These are phyloP conservation scores for Fusarium sp. DNA, from an alignment of 2,329 filamentous ascomycete genomes.

Conservation along the genomic window DNA sequence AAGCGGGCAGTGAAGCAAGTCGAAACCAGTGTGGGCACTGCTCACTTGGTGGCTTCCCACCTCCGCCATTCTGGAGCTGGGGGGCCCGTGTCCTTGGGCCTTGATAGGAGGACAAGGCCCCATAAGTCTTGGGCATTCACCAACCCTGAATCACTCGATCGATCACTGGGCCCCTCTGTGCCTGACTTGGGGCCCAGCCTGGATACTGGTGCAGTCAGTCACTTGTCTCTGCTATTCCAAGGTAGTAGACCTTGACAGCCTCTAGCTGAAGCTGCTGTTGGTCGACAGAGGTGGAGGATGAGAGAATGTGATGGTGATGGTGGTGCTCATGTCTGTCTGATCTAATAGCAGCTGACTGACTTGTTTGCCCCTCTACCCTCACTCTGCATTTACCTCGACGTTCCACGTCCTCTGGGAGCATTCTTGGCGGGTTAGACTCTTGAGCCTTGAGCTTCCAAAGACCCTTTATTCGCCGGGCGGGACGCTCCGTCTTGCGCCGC, in stretches of 20 bases:
- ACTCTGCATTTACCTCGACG: constrained; percentile 20
- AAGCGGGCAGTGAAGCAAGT: constrained; percentile 28
- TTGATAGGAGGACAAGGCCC: constrained; percentile 35
- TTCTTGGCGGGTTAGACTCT: constrained; percentile 25
- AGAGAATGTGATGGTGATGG: constrained; percentile 33
- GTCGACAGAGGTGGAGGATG: constrained; percentile 8
- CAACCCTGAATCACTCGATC: constrained; percentile 38
- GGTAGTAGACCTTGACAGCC: constrained; percentile 7
- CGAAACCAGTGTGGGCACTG: constrained; percentile 42
- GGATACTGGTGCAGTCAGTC: constrained; percentile 27
- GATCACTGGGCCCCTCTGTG: constrained; percentile 36
- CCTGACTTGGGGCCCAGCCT: constrained; percentile 29
- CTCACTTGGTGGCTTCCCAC: constrained; percentile 22
- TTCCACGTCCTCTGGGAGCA: constrained; percentile 4
- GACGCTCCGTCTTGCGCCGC: constrained; percentile 40
- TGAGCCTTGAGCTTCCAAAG: constrained; percentile 15
- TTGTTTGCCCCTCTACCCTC: constrained; percentile 25
- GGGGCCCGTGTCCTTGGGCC: constrained; percentile 29
- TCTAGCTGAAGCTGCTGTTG: constrained; percentile 7
- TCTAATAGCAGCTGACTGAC: constrained; percentile 35
- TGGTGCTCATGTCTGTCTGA: constrained; percentile 34
- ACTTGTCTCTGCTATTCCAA: constrained; percentile 12
- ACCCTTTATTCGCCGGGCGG: constrained; percentile 37
- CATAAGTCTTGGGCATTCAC: constrained; percentile 40
- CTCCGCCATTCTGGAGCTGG: constrained; percentile 16